A percentile compares a stretch with the other conserved stretches of the same genome.
Conservation (phyloP, 1,284 basidiomycete genomes). For the Lentinula novae-zelandiae region DNA sequence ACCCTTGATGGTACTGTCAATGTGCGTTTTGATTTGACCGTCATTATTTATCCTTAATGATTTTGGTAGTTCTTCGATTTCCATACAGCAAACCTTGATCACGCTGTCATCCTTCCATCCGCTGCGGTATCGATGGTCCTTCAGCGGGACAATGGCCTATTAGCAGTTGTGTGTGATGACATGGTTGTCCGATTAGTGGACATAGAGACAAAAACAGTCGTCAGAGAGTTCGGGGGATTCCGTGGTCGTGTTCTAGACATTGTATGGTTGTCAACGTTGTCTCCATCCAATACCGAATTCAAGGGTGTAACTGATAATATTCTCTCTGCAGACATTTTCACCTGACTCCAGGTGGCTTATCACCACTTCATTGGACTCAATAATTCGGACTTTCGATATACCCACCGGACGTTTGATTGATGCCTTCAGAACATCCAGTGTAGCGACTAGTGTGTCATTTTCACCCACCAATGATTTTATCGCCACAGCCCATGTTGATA, state of each 20-base stretch:
- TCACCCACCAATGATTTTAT: conserved; percentile 96
- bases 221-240: conserved; percentile 85
- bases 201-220: conserved; percentile 84
- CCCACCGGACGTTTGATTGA: conserved; percentile 92
- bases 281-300: neutral
- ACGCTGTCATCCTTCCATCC: conserved; percentile 67
- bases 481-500: conserved; percentile 93
- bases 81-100: conserved; percentile 71
- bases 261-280: conserved; percentile 33
- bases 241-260: conserved; percentile 80
- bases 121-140: conserved; percentile 71
- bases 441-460: conserved; percentile 89
- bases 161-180: conserved; percentile 86
- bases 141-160: conserved; percentile 84
- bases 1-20: conserved; percentile 88
- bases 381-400: conserved; percentile 94
- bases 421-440: conserved; percentile 85
- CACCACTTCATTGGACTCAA: conserved; percentile 83
- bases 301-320: conserved; percentile 3
- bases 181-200: conserved; percentile 83
- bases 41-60: neutral
- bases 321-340: conserved; percentile 73
- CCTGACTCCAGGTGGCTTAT: conserved; percentile 94
- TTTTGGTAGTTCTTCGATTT: conserved; percentile 89
- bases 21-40: conserved; percentile 44